These are phyloP conservation scores for Aspergillus nomiae DNA, from an alignment of 2,329 filamentous ascomycete genomes.

Conservation along the genomic window DNA sequence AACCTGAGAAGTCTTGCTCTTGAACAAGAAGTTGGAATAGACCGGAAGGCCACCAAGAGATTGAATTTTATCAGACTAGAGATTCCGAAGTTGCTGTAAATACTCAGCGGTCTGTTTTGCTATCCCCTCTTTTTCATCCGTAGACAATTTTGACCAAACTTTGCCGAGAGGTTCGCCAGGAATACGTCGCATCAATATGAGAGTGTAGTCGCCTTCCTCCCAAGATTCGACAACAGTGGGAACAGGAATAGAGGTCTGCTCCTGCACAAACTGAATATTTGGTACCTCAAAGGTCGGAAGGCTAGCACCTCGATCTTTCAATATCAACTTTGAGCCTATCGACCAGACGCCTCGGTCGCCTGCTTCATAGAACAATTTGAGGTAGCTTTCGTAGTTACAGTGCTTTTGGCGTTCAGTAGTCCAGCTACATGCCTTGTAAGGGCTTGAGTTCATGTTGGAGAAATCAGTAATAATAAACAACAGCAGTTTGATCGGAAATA, in stretches of 20 bases:
- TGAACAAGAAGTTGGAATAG: constrained; percentile 17
- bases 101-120: constrained; percentile 25
- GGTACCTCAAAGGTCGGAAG: constrained; percentile 16
- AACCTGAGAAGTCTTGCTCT: background rate
- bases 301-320: constrained; percentile 28
- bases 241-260: constrained; percentile 25
- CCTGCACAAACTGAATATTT: constrained; percentile 23
- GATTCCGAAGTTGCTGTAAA: constrained; percentile 20
- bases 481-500: too few relatives aligned
- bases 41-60: constrained; percentile 13
- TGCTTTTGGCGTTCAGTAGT: constrained; percentile 14
- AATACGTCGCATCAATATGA: constrained; percentile 18
- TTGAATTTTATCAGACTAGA: constrained; percentile 20
- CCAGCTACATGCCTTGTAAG: constrained; percentile 20
- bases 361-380: constrained; percentile 25
- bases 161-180: constrained; percentile 19
- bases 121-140: constrained; percentile 22
- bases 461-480: too few relatives aligned
- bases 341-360: constrained; percentile 32
- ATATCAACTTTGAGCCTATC: constrained; percentile 30
- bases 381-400: constrained; percentile 20
- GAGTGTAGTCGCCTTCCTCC: constrained; percentile 19
- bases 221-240: constrained; percentile 22
- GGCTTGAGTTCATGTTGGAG: background rate
- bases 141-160: constrained; percentile 19